These are phyloP conservation scores for Leishmania tarentolae DNA, from an alignment of 208 protist species.

Conservation along the genomic window DNA sequence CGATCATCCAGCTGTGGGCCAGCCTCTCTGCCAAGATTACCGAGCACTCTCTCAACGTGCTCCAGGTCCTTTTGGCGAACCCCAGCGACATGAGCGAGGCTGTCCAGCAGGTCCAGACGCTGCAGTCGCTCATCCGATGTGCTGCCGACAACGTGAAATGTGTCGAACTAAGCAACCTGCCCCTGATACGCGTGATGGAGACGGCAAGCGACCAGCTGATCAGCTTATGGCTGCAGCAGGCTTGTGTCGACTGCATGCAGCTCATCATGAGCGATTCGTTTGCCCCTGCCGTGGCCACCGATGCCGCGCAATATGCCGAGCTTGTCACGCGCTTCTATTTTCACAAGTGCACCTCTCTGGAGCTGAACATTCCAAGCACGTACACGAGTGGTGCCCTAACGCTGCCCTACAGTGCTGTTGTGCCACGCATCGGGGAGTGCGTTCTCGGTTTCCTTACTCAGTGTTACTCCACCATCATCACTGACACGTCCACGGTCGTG, in stretches of 20 bases:
- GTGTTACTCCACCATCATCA: slow-evolving; percentile 81
- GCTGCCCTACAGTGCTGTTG: slow-evolving; percentile 74
- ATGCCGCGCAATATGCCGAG: slow-evolving; percentile 52
- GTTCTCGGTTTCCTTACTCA: slow-evolving; percentile 65
- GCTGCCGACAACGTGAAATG: slow-evolving; percentile 66
- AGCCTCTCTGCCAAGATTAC: slow-evolving; percentile 47
- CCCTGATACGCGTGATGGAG: slow-evolving; percentile 77
- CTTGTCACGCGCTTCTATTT: slow-evolving; percentile 69
- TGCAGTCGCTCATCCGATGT: slow-evolving; percentile 66
- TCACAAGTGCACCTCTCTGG: slow-evolving; percentile 59
- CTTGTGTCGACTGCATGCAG: slow-evolving; percentile 71
- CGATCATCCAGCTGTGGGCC: slow-evolving; percentile 84
- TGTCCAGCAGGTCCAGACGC: slow-evolving; percentile 56
- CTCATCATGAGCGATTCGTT: slow-evolving; percentile 69
- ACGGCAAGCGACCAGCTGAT: slow-evolving; percentile 77
- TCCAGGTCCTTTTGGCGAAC: slow-evolving; percentile 55
- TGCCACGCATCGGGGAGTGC: slow-evolving; percentile 65
- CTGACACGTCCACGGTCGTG: slow-evolving; percentile 53
- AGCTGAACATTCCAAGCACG: slow-evolving; percentile 56
- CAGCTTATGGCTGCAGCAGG: slow-evolving; percentile 80
- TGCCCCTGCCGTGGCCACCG: slow-evolving; percentile 45
- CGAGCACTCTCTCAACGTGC: slow-evolving; percentile 50
- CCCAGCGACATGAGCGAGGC: slow-evolving; percentile 60
- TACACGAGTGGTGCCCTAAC: slow-evolving; percentile 51
- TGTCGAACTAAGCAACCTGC: slow-evolving; percentile 70